Base-by-base conservation (phyloP, 371 early-diverging fungal species). In the Mycotypha africana region DNA sequence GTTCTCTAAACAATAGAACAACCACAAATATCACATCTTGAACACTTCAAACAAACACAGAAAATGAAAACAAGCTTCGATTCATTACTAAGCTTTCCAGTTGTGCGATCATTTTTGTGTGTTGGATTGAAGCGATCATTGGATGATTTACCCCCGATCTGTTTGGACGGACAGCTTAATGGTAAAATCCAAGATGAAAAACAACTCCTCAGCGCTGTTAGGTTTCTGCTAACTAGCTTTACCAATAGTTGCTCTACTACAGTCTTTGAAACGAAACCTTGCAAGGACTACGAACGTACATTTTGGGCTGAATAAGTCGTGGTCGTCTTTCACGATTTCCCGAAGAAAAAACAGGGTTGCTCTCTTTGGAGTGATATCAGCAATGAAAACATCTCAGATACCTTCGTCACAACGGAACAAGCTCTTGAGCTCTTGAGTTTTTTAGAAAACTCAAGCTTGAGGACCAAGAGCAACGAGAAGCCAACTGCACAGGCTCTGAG, bases 351-450 rank as follows among this genome's bases (percentile, higher is more conserved):
- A 47, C 47, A 23, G 39, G 30, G 6, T 14, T 21, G 10, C 31
- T 47, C n/a, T 30, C 12, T 8, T 38, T 47, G 15, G 30, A 47
- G 16, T 47, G 47, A 39, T 37, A 39, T 20, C 32, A 38, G n/a
- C n/a, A n/a, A n/a, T n/a, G n/a, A n/a, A n/a, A n/a, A n/a, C n/a
- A n/a, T n/a, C n/a, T n/a, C n/a, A n/a, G n/a, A n/a, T n/a, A n/a
- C n/a, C n/a, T n/a, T n/a, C n/a, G n/a, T n/a, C n/a, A n/a, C n/a
- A n/a, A n/a, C n/a, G n/a, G n/a, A n/a, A n/a, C n/a, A n/a, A n/a
- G n/a, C n/a, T n/a, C n/a, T n/a, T n/a, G n/a, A n/a, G n/a, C n/a
- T n/a, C n/a, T n/a, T n/a, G n/a, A n/a, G n/a, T n/a, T n/a, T n/a
- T n/a, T n/a, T n/a, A n/a, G n/a, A n/a, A n/a, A n/a, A n/a, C n/a